Percentiles rank a stretch among this genome's conserved stretches.
Evolutionary conservation across 192 early-diverging fungal species (phyloP).

Genomic region (Backusella parvicylindrica): DNA sequence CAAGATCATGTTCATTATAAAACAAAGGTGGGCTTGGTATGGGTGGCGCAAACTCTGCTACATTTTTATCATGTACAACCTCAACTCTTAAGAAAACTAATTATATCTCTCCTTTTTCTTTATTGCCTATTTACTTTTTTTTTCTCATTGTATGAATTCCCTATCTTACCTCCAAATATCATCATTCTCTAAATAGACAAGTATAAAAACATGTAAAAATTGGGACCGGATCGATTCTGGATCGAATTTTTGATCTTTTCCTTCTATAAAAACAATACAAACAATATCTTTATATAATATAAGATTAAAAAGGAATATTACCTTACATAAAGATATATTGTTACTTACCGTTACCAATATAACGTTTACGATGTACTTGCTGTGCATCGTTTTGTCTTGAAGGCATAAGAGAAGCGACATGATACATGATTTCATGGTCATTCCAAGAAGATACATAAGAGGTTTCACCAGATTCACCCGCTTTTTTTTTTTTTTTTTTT

Average conservation of each 20-base stretch:
- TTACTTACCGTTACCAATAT: constrained; percentile 56
- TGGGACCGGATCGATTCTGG: constrained; percentile 50
- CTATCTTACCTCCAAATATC: constrained; percentile 28
- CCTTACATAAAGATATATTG: not conserved
- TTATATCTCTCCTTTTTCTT: not conserved
- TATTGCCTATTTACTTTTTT: not conserved
- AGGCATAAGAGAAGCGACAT: constrained; percentile 73
- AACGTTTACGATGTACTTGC: constrained; percentile 61
- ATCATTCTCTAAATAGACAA: constrained; percentile 33
- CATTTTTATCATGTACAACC: constrained; percentile 39
- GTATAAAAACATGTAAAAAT: constrained; percentile 50
- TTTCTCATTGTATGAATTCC: not conserved
- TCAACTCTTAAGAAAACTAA: constrained; percentile 25
- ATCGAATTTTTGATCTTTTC: constrained; percentile 36
- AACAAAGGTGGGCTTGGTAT: constrained; percentile 47
- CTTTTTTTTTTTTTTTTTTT: constrained; percentile 26
- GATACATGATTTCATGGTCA: constrained; percentile 80
- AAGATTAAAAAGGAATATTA: not conserved
- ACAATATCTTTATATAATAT: constrained; percentile 40
- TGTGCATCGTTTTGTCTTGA: constrained; percentile 59
- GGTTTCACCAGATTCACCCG: constrained; percentile 63
- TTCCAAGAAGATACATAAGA: constrained; percentile 76
- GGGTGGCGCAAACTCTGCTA: constrained; percentile 48
- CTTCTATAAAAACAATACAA: constrained; percentile 49
- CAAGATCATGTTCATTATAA: constrained; percentile 28